Conservation (phyloP, 371 early-diverging fungal genomes). For the Mortierella polycephala region DNA sequence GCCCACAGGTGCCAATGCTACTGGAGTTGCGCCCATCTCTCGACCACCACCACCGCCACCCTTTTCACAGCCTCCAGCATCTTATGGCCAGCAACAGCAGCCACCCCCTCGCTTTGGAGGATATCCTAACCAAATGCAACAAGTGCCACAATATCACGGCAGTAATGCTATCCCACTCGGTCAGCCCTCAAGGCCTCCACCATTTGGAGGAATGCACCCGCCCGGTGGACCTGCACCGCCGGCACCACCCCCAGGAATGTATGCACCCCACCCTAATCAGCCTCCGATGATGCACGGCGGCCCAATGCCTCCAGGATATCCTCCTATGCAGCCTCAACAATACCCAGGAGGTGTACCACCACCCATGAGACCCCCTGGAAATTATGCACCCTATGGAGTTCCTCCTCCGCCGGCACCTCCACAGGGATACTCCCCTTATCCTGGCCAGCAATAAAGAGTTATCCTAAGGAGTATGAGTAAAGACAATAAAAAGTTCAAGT, state of each 20-base stretch:
- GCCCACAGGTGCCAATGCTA: constrained; percentile 54
- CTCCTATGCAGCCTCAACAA: constrained; percentile 35
- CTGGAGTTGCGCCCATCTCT: constrained; percentile 37
- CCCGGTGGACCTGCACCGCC: constrained; percentile 36
- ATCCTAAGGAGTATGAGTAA: too few relatives aligned
- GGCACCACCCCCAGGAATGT: constrained; percentile 48
- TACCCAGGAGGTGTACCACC: constrained; percentile 31
- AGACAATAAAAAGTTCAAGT: too few relatives aligned
- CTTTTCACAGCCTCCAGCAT: constrained; percentile 40
- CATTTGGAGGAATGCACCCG: constrained; percentile 45
- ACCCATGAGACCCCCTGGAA: constrained; percentile 51
- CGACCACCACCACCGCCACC: constrained; percentile 56
- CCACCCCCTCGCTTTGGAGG: constrained; percentile 35
- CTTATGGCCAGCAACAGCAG: constrained; percentile 37
- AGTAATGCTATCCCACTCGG: constrained; percentile 52
- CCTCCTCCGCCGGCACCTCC: constrained; percentile 40
- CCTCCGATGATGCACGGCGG: constrained; percentile 49
- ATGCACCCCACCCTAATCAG: constrained; percentile 40
- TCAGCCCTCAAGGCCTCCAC: constrained; percentile 46
- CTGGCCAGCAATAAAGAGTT: not conserved
- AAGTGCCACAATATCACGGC: constrained; percentile 46
- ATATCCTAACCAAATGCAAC: constrained; percentile 43
- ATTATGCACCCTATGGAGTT: constrained; percentile 50
- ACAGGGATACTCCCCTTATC: constrained; percentile 30
- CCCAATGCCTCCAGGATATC: constrained; percentile 36